Conservation (phyloP, 176 grass and related monocot genomes). For the Hordeum vulgare region DNA sequence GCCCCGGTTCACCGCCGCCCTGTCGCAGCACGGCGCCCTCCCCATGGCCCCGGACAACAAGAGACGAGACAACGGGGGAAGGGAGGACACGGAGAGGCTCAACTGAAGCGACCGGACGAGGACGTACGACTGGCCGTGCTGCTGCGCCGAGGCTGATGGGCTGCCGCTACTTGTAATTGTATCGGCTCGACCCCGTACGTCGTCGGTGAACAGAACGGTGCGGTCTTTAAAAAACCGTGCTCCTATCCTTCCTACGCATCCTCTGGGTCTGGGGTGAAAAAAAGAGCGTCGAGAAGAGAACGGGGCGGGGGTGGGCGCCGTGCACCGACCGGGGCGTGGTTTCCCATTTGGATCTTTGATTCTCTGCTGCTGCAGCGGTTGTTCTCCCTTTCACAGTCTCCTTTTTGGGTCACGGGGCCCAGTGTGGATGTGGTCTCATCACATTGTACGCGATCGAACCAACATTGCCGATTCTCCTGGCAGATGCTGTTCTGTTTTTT, state of each 20-base stretch:
- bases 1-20: slow-evolving; percentile 72
- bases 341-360: slow-evolving; percentile 26
- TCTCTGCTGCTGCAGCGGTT: background rate
- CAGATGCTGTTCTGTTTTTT: background rate
- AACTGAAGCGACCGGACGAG: background rate
- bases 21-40: slow-evolving; percentile 86
- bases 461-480: background rate
- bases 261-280: slow-evolving; percentile 7
- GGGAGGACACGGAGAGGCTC: background rate
- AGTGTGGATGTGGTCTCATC: background rate
- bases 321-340: slow-evolving; percentile 8
- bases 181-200: background rate
- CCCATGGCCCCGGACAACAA: slow-evolving; percentile 36
- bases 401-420: background rate
- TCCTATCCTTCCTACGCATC: no score
- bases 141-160: background rate
- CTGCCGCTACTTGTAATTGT: slow-evolving; percentile 12
- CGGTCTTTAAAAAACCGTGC: slow-evolving; percentile 25
- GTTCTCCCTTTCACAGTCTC: background rate
- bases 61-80: background rate
- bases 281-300: background rate
- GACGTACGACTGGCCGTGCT: background rate
- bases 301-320: background rate
- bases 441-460: background rate
- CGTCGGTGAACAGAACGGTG: background rate